Evolutionary conservation across 2,329 filamentous ascomycete species (phyloP).

Genomic region (Polytolypa hystricis): DNA sequence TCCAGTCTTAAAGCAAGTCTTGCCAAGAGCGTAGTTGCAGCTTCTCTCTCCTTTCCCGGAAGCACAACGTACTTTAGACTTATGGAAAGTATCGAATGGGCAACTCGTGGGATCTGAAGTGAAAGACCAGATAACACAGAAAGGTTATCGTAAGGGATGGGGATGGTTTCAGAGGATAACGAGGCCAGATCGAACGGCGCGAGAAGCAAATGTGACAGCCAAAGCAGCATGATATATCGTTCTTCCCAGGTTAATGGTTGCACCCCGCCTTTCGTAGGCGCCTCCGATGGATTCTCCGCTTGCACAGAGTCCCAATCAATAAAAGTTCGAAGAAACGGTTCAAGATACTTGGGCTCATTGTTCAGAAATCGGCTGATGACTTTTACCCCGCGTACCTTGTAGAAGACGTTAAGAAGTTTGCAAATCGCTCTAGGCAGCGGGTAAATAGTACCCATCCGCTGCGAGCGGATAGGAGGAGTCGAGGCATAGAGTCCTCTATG

Average conservation of each 20-base stretch:
- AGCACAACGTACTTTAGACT: conserved; percentile 60
- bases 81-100: conserved; percentile 58
- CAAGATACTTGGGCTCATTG: conserved; percentile 77
- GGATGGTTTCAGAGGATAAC: conserved; percentile 50
- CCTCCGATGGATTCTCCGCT: conserved; percentile 9
- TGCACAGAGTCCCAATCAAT: conserved; percentile 43
- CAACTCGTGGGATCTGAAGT: conserved; percentile 54
- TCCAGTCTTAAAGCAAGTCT: conserved; percentile 73
- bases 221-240: conserved; percentile 74
- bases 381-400: conserved; percentile 89
- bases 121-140: conserved; percentile 37
- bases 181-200: conserved; percentile 84
- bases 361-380: conserved; percentile 83
- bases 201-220: conserved; percentile 71
- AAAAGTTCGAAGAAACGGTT: conserved; percentile 64
- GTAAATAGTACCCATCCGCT: conserved; percentile 25
- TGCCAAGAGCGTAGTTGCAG: conserved; percentile 72
- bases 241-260: conserved; percentile 66
- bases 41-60: conserved; percentile 78
- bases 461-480: conserved; percentile 21
- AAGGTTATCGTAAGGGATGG: conserved; percentile 25
- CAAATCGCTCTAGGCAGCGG: conserved; percentile 62
- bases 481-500: conserved; percentile 32
- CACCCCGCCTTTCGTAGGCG: conserved; percentile 13
- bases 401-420: conserved; percentile 74